Evolutionary conservation across 2,329 filamentous ascomycete species (phyloP).

Genomic region (Fusarium papillatum): DNA sequence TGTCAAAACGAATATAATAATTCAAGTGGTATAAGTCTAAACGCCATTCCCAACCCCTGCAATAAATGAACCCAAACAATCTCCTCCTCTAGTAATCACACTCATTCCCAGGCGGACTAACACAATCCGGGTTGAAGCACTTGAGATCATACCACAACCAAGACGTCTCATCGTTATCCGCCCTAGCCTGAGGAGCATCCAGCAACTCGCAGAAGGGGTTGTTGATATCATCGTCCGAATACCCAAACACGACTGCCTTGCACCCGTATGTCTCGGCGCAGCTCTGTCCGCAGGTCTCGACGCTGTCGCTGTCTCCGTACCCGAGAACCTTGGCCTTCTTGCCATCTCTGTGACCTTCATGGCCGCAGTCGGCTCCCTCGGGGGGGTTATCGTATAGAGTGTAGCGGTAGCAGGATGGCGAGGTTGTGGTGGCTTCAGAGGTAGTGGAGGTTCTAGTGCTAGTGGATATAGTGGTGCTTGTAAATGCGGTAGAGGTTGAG

Average conservation of each 20-base stretch:
- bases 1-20: background rate
- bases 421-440: background rate
- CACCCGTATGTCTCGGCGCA: slow-evolving; percentile 21
- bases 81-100: slow-evolving; percentile 19
- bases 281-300: slow-evolving; percentile 32
- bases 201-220: slow-evolving; percentile 31
- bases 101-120: slow-evolving; percentile 14
- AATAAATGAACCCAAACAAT: background rate
- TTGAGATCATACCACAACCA: slow-evolving; percentile 32
- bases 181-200: slow-evolving; percentile 13
- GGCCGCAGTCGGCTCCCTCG: slow-evolving; percentile 10
- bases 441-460: slow-evolving; percentile 7
- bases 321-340: slow-evolving; percentile 27
- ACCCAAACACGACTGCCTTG: slow-evolving; percentile 26
- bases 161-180: slow-evolving; percentile 19
- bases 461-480: slow-evolving; percentile 4
- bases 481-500: background rate
- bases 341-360: slow-evolving; percentile 16
- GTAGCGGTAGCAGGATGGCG: slow-evolving; percentile 32
- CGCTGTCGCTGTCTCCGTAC: slow-evolving; percentile 23
- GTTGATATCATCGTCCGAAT: slow-evolving; percentile 24
- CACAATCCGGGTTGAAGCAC: slow-evolving; percentile 34
- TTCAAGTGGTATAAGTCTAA: slow-evolving; percentile 14
- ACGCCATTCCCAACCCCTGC: slow-evolving; percentile 1
- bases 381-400: slow-evolving; percentile 23